Percentiles rank a stretch among this genome's conserved stretches.
phyloP scores from a whole-genome alignment of 352 stramenopile species.

The Pythium vanterpoolii region DNA sequence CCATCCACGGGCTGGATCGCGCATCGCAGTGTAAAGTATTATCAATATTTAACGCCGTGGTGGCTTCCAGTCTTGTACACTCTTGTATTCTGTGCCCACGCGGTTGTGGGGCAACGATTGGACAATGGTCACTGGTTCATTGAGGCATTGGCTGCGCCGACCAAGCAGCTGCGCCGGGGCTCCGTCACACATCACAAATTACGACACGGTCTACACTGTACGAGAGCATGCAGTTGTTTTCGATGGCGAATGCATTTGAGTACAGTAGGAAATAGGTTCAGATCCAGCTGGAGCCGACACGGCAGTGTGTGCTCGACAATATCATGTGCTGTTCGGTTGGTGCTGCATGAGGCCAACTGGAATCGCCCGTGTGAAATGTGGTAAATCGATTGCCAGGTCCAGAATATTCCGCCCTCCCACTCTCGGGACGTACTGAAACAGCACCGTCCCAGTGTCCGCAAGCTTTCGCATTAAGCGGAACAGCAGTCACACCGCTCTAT shows the following conservation, averaged over 20 bases:
- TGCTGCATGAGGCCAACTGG: too few relatives aligned
- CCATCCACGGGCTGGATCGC: too few relatives aligned
- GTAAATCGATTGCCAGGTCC: too few relatives aligned
- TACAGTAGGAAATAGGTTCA: background rate
- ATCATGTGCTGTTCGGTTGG: background rate
- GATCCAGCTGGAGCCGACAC: constrained; percentile 7
- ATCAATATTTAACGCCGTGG: background rate
- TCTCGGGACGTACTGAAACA: background rate
- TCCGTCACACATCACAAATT: background rate
- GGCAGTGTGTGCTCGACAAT: background rate
- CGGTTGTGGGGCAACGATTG: background rate
- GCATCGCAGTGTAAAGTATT: too few relatives aligned
- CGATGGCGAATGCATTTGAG: background rate
- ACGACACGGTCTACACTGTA: background rate
- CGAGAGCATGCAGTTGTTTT: background rate
- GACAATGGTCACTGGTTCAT: background rate
- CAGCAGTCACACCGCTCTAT: background rate
- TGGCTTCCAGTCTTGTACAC: background rate
- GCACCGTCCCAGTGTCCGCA: background rate
- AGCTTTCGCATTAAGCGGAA: background rate
- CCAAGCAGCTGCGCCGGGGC: background rate
- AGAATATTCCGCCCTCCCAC: too few relatives aligned
- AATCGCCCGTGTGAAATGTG: too few relatives aligned
- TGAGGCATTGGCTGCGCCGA: background rate
- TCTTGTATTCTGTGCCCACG: background rate